Evolutionary conservation across 345 rosid genomes (phyloP).

Genomic region (Rhodomyrtus tomentosa): DNA sequence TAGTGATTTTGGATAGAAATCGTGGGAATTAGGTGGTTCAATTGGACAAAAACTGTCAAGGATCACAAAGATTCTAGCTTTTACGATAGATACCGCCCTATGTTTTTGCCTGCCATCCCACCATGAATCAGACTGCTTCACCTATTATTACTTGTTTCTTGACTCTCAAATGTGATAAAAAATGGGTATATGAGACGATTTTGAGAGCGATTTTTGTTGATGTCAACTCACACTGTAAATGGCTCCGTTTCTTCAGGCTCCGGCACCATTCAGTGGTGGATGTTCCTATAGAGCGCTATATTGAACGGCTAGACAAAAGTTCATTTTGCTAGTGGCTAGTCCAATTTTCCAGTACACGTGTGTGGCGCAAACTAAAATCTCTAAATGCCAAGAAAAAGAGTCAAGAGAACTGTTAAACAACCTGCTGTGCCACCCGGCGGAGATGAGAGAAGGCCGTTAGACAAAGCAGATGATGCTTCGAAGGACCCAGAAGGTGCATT

Average conservation of each 20-base stretch:
- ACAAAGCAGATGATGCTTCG: neutral
- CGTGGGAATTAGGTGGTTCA: neutral
- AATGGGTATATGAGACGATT: neutral
- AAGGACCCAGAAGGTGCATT: neutral
- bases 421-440: neutral
- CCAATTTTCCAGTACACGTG: fast-evolving
- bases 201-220: neutral
- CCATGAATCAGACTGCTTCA: too few relatives aligned
- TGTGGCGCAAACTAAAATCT: neutral
- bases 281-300: neutral
- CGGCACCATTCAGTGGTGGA: neutral
- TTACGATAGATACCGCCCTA: neutral
- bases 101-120: neutral
- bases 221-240: neutral
- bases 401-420: neutral
- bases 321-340: neutral
- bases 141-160: neutral
- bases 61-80: neutral
- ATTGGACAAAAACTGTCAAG: neutral
- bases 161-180: neutral
- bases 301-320: neutral
- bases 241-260: neutral
- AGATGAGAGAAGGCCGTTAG: neutral
- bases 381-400: neutral
- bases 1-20: neutral